Percentiles rank a stretch among this genome's conserved stretches.
These are phyloP conservation scores for Pythium graminicola DNA, from an alignment of 352 stramenopile species.

Conservation along the genomic window DNA sequence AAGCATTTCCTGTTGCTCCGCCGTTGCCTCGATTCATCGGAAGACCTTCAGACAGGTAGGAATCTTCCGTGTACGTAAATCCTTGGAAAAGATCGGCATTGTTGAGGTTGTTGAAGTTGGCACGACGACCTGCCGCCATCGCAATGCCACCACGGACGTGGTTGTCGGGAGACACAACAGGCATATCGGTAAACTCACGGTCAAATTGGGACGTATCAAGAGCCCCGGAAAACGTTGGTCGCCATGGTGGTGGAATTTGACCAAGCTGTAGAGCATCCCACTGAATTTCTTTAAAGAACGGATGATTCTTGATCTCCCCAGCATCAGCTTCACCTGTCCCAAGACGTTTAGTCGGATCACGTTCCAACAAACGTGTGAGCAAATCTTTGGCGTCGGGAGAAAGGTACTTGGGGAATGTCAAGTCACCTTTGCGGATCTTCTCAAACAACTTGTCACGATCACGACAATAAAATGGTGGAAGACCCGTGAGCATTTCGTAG, in stretches of 20 bases:
- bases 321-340: constrained; percentile 69
- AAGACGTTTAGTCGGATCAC: constrained; percentile 71
- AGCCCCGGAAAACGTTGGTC: constrained; percentile 87
- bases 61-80: constrained; percentile 84
- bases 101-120: constrained; percentile 44
- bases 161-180: constrained; percentile 89
- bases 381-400: constrained; percentile 64
- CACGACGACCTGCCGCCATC: constrained; percentile 34
- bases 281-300: constrained; percentile 76
- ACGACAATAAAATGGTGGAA: constrained; percentile 90
- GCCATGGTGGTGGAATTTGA: constrained; percentile 88
- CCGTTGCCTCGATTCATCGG: constrained; percentile 14
- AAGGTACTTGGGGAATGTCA: constrained; percentile 87
- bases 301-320: constrained; percentile 88
- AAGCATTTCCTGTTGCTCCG: constrained; percentile 12
- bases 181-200: constrained; percentile 96
- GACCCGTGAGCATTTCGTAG: constrained; percentile 47
- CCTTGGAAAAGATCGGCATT: constrained; percentile 74
- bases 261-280: constrained; percentile 79
- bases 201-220: constrained; percentile 98
- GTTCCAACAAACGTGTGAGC: constrained; percentile 74
- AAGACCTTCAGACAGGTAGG: constrained; percentile 58
- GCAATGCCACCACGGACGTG: constrained; percentile 47
- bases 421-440: constrained; percentile 78
- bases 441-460: constrained; percentile 91